A percentile compares a stretch with the other conserved stretches of the same genome.
Conservation (phyloP, 228 moss, liverwort and hornwort genomes). For the Sphagnum magellanicum region DNA sequence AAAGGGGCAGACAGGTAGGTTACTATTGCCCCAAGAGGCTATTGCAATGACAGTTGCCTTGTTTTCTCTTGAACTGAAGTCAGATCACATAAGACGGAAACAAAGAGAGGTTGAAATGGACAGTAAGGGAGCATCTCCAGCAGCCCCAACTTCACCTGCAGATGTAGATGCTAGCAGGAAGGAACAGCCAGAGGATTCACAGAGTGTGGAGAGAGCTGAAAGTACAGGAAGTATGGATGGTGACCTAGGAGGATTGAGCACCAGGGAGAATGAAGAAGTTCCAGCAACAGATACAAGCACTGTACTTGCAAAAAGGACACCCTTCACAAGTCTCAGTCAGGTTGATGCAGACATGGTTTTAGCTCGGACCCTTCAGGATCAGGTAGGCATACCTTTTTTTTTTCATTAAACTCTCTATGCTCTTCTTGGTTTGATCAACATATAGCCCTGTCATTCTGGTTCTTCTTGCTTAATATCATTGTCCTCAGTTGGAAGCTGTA, state of each 20-base stretch:
- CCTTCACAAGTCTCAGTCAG: constrained; percentile 70
- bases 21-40: too few relatives aligned
- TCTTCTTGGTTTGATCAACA: neutral
- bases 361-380: constrained; percentile 72
- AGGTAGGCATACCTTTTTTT: constrained; percentile 28
- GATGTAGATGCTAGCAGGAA: constrained; percentile 10
- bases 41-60: too few relatives aligned
- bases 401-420: neutral
- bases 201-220: too few relatives aligned
- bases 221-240: constrained; percentile 1
- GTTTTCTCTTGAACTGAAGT: too few relatives aligned
- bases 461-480: neutral
- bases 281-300: constrained; percentile 25
- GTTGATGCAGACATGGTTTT: constrained; percentile 74
- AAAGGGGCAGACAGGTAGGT: too few relatives aligned
- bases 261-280: constrained; percentile 16
- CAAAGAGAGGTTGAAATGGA: constrained; percentile 17
- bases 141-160: neutral
- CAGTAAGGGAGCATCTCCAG: constrained; percentile 16
- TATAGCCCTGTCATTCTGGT: neutral
- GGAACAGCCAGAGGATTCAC: constrained; percentile 9
- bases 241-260: constrained; percentile 19
- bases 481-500: neutral
- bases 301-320: constrained; percentile 28
- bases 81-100: too few relatives aligned